Evolutionary conservation across 257 asterid species (phyloP).

Genomic region (Eucommia ulmoides): DNA sequence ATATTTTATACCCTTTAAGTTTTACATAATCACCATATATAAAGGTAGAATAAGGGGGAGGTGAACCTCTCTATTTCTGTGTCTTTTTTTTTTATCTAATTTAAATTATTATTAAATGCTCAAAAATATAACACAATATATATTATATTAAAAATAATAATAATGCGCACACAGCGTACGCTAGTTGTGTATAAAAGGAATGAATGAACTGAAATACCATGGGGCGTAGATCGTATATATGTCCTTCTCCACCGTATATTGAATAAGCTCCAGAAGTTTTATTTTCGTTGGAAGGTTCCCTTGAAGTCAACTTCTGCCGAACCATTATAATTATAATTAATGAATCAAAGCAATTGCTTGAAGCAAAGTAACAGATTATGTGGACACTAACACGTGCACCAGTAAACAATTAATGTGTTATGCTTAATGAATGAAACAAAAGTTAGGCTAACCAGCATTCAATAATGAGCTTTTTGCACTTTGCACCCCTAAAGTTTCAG

Average conservation of each 20-base stretch:
- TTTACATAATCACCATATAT: too few species aligned
- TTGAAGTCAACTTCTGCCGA: conserved; percentile 42
- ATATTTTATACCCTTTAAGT: too few species aligned
- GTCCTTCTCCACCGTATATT: conserved; percentile 29
- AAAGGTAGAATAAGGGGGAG: too few species aligned
- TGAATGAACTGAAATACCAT: conserved; percentile 29
- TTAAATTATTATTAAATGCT: not conserved
- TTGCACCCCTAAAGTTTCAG: too few species aligned
- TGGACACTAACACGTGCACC: not conserved
- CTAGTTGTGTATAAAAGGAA: not conserved
- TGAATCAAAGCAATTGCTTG: not conserved
- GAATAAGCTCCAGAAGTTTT: conserved; percentile 11
- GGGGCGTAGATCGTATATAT: conserved; percentile 58
- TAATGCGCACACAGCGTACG: not conserved
- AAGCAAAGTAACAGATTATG: too few species aligned
- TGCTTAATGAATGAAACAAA: not conserved
- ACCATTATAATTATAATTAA: not conserved
- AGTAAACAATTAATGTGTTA: not conserved
- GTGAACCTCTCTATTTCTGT: too few species aligned
- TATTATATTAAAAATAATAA: not conserved
- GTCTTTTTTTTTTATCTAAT: too few species aligned
- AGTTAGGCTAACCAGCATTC: too few species aligned
- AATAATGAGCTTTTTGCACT: too few species aligned
- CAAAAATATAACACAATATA: not conserved
- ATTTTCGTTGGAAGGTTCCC: conserved; percentile 33